These are phyloP conservation scores for Dictyostelium intermedium DNA, from an alignment of 78 protist species.

Conservation along the genomic window DNA sequence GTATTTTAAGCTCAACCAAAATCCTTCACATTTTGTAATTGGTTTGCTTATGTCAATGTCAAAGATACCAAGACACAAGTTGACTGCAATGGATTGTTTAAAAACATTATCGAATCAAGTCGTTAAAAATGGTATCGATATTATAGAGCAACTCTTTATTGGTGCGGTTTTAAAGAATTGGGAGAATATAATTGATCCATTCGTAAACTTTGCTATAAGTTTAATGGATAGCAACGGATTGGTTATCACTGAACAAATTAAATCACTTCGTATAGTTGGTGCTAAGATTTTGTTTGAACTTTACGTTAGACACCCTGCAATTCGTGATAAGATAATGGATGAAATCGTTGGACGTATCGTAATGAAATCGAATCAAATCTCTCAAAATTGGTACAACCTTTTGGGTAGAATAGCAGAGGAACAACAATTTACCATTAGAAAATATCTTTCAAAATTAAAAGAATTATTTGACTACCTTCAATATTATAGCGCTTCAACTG, in stretches of 20 bases:
- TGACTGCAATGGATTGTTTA: background rate
- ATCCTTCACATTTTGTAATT: background rate
- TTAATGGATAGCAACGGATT: slow-evolving; percentile 31
- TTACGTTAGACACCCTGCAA: background rate
- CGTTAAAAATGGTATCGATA: background rate
- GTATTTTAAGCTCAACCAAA: slow-evolving; percentile 13
- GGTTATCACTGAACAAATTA: slow-evolving; percentile 17
- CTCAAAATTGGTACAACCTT: slow-evolving; percentile 17
- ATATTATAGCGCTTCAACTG: slow-evolving; percentile 20
- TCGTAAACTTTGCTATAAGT: slow-evolving; percentile 15
- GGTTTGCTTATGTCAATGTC: background rate
- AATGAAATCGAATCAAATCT: slow-evolving; percentile 25
- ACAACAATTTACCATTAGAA: background rate
- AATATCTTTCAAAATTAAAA: slow-evolving; percentile 16
- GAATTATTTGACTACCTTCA: slow-evolving; percentile 47
- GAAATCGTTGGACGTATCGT: slow-evolving; percentile 36
- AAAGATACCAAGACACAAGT: slow-evolving; percentile 34
- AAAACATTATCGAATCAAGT: background rate
- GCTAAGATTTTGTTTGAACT: slow-evolving; percentile 9
- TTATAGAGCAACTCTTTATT: background rate
- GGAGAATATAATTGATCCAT: slow-evolving; percentile 13
- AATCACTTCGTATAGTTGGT: slow-evolving; percentile 26
- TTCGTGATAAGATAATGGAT: slow-evolving; percentile 20
- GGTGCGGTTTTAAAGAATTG: background rate
- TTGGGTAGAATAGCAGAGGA: background rate